Percentiles rank a stretch among this genome's conserved stretches.
Evolutionary conservation across 805 yeast genomes (phyloP).

Genomic region (Hanseniaspora thailandica): DNA sequence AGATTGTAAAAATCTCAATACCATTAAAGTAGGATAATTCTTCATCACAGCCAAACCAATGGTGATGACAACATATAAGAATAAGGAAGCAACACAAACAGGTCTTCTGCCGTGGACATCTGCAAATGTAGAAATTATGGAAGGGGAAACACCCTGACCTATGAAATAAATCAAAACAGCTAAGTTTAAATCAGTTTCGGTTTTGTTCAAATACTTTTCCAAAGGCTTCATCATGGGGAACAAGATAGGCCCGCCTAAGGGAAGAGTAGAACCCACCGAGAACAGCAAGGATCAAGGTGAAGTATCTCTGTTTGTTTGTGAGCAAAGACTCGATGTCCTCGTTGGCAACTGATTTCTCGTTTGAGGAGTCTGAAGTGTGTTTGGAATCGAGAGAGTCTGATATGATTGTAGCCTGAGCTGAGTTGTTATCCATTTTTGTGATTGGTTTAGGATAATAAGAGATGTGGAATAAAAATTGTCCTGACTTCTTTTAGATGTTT

Average conservation of each 20-base stretch:
- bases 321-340: slow-evolving; percentile 20
- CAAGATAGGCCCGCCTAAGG: slow-evolving; percentile 60
- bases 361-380: neutral
- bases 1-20: slow-evolving; percentile 63
- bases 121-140: slow-evolving; percentile 54
- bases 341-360: neutral
- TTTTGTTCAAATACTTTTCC: slow-evolving; percentile 38
- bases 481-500: too few species aligned
- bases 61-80: slow-evolving; percentile 48
- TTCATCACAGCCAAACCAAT: slow-evolving; percentile 52
- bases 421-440: neutral
- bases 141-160: slow-evolving; percentile 68
- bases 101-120: slow-evolving; percentile 68
- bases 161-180: slow-evolving; percentile 68
- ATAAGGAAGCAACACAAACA: slow-evolving; percentile 41
- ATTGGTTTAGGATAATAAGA: neutral
- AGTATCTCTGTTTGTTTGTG: slow-evolving; percentile 24
- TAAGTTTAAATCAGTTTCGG: slow-evolving; percentile 48
- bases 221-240: slow-evolving; percentile 64
- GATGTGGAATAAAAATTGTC: too few species aligned
- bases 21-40: slow-evolving; percentile 47
- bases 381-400: neutral
- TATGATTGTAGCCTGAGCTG: neutral
- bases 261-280: slow-evolving; percentile 52
- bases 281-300: slow-evolving; percentile 25